phyloP scores from a whole-genome alignment of 495 filamentous ascomycete genomes.

The Acidomyces sp. region DNA sequence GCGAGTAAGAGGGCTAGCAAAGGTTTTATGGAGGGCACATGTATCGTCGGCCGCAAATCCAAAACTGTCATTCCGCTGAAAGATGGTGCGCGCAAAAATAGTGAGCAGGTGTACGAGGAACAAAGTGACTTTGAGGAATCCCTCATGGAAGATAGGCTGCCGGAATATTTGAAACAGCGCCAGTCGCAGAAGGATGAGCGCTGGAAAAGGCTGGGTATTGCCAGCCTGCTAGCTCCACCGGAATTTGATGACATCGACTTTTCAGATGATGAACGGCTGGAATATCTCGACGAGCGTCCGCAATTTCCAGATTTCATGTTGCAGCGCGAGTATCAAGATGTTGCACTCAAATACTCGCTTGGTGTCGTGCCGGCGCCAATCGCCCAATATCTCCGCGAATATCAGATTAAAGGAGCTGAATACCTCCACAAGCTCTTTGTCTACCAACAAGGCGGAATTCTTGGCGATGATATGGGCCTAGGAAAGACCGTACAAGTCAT shows the following conservation, averaged over 20 bases:
- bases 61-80: slow-evolving; percentile 25
- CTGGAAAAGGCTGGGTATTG: slow-evolving; percentile 45
- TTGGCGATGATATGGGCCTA: slow-evolving; percentile 94
- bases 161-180: slow-evolving; percentile 44
- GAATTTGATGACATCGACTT: slow-evolving; percentile 71
- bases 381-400: slow-evolving; percentile 83
- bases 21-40: slow-evolving; percentile 28
- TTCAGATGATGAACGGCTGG: slow-evolving; percentile 65
- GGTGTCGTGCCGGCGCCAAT: slow-evolving; percentile 83
- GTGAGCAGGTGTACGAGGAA: slow-evolving; percentile 1
- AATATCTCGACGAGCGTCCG: slow-evolving; percentile 52
- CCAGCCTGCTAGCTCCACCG: slow-evolving; percentile 66
- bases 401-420: slow-evolving; percentile 73
- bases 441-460: slow-evolving; percentile 78
- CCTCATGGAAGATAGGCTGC: slow-evolving; percentile 46
- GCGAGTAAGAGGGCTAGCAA: slow-evolving; percentile 39
- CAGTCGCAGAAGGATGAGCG: slow-evolving; percentile 40
- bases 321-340: slow-evolving; percentile 57
- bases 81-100: not conserved
- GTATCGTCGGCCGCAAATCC: slow-evolving; percentile 24
- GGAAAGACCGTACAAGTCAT: slow-evolving; percentile 97
- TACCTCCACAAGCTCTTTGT: slow-evolving; percentile 87
- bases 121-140: slow-evolving; percentile 35
- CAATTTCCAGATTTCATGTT: slow-evolving; percentile 50
- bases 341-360: slow-evolving; percentile 57